Evolutionary conservation across 345 rosid species (phyloP), one percentile per base, ranked within the genome.

Genomic region (Bruguiera sexangula): DNA sequence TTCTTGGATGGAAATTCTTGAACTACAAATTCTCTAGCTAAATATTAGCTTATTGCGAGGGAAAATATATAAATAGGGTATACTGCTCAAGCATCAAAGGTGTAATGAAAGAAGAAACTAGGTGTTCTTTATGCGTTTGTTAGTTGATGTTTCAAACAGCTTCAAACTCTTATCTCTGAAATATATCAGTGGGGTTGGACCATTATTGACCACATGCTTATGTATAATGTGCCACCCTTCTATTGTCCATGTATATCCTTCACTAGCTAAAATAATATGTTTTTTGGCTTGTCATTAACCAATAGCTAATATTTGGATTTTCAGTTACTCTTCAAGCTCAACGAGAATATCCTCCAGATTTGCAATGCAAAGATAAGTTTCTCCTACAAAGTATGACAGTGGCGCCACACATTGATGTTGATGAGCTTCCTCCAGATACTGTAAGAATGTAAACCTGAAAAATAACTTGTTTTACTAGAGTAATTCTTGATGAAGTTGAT

Each of bases 341-440:
- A 68, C 76, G 58, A 18, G 96, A 89, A 74, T 78, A 76, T 79
- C 97, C 96, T 74, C 88, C 83, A 20, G 92, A 88, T 74, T 83
- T 92, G 96, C 96, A 87, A 74, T 92, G 99, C 85, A 95, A 88
- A 83, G 99, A 95, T 82, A 95, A 92, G 73, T 95, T 95, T 85
- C 95, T 95, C 75, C 79, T 95, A 54, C 99, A 87, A 81, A 88
- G 99, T 76, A 88, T 96, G 37, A 71, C 75, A 32, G 96, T 95
- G 68, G 87, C 85, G 66, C 80, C 92, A 16, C 86, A 87, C 81
- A 79, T 85, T 32, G 96, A 92, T 68, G 89, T 85, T 2, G 97
- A 95, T 77, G 97, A 87, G 63, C 89, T 95, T 72, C 88, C 96
- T 15, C 84, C 86, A 53, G 93, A 92, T 72, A 92, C 89, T 26